These are phyloP conservation scores for Pythium phragmitis DNA, from an alignment of 352 stramenopile genomes.

Conservation along the genomic window DNA sequence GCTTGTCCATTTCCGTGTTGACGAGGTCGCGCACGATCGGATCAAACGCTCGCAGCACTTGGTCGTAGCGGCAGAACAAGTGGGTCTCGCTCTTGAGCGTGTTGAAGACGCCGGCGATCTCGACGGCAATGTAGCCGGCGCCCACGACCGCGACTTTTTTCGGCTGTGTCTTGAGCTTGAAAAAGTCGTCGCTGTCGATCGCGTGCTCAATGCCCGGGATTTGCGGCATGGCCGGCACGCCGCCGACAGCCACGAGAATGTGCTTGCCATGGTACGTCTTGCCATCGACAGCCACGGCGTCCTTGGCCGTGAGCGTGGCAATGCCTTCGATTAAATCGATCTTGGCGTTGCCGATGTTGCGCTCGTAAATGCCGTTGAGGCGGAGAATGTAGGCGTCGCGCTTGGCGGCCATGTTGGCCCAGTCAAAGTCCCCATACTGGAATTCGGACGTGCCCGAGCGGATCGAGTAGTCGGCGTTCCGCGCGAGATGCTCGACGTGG, in stretches of 20 bases:
- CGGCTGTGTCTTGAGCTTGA: slow-evolving; percentile 92
- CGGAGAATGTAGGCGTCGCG: slow-evolving; percentile 94
- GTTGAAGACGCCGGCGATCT: slow-evolving; percentile 96
- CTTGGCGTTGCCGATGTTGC: slow-evolving; percentile 89
- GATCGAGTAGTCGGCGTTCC: slow-evolving; percentile 31
- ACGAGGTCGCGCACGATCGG: slow-evolving; percentile 70
- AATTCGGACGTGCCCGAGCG: too few species aligned
- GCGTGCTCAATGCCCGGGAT: slow-evolving; percentile 90
- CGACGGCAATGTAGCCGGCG: slow-evolving; percentile 98
- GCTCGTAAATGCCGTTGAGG: slow-evolving; percentile 96
- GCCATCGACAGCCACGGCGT: slow-evolving; percentile 83
- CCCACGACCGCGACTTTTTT: slow-evolving; percentile 95
- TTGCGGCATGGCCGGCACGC: slow-evolving; percentile 78
- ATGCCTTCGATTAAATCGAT: slow-evolving; percentile 89
- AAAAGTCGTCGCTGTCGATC: slow-evolving; percentile 98
- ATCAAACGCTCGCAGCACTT: slow-evolving; percentile 91
- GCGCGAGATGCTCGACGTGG: slow-evolving; percentile 48
- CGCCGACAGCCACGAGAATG: slow-evolving; percentile 95
- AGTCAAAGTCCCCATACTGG: too few species aligned
- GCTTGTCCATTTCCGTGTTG: slow-evolving; percentile 52
- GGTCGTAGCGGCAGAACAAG: slow-evolving; percentile 87
- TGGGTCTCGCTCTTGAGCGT: slow-evolving; percentile 91
- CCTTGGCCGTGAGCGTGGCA: slow-evolving; percentile 74
- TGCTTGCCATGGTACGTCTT: slow-evolving; percentile 83
- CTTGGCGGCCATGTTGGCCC: slow-evolving; percentile 10